Evolutionary conservation across 805 yeast species (phyloP), one percentile per base, ranked within the genome.

Genomic region (Saccharomycopsis amapae): DNA sequence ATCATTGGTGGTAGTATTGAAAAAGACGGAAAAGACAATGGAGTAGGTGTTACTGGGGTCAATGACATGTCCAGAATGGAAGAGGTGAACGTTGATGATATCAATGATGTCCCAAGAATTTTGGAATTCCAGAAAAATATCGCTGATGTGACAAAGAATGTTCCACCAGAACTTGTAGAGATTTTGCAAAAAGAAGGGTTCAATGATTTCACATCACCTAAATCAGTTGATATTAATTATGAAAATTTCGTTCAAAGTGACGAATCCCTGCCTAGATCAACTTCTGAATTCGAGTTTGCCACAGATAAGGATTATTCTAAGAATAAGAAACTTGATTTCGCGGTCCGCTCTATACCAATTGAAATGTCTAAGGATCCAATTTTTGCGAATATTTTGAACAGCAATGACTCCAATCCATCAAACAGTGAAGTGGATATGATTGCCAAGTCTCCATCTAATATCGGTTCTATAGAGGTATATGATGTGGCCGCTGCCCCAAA

Each of bases 331-430:
- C 30, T 43, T 6, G 41, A 43, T 22, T 43, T 43, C 23, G 46
- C 28, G n/a, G 23, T 50, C n/a, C 32, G 49, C 15, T 38, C 44
- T 1, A 50, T 48, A n/a, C 53, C 53, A 12, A 44, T 50, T 24
- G 53, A 46, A 32, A 43, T 44, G 48, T 50, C 53, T 4, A 44
- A 41, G 24, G 53, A 50, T 36, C 53, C 53, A 4, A 50, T 50
- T 15, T 50, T 50, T 44, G 48, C 53, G 24, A 50, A 47, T 15
- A 40, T 50, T 13, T n/a, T 13, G 24, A 38, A 38, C 7, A 38
- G 17, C 5, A 7, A 5, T 5, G 31, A 28, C 4, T 6, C 24
- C 19, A 24, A 13, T 15, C 6, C 39, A 36, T 5, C 6, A 7
- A 36, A 13, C 15, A 6, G 4, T 10, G 25, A 40, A 13, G n/a